Evolutionary conservation across 805 yeast species (phyloP).

Genomic region (Sungouiozyma intestinalis): DNA sequence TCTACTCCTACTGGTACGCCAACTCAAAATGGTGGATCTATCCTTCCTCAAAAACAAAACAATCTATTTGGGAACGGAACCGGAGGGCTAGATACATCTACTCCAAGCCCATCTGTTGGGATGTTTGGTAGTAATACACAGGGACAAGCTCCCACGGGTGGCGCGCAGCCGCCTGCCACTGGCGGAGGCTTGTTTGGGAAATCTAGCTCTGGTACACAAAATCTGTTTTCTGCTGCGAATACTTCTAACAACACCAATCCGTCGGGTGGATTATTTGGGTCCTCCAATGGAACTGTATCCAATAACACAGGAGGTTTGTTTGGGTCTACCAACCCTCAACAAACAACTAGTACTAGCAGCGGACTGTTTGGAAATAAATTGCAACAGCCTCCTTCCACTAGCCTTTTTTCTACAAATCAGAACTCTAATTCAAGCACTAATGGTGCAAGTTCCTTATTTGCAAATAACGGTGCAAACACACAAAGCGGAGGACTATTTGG

Average conservation of each 20-base stretch:
- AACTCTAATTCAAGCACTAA: slow-evolving; percentile 2
- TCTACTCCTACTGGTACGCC: slow-evolving; percentile 29
- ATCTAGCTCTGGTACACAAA: slow-evolving; percentile 5
- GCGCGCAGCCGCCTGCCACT: background rate
- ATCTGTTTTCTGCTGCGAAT: slow-evolving; percentile 20
- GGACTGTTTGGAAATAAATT: slow-evolving; percentile 15
- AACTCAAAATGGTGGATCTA: slow-evolving; percentile 3
- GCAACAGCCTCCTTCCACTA: slow-evolving; percentile 4
- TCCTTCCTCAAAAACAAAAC: slow-evolving; percentile 12
- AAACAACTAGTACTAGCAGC: slow-evolving; percentile 6
- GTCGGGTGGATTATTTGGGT: slow-evolving; percentile 1
- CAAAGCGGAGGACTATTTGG: slow-evolving; percentile 10
- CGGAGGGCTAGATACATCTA: slow-evolving; percentile 12
- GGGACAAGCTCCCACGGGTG: slow-evolving; percentile 6
- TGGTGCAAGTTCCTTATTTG: slow-evolving; percentile 6
- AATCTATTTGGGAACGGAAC: slow-evolving; percentile 16
- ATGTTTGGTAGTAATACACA: slow-evolving; percentile 18
- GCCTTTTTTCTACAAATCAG: slow-evolving; percentile 8
- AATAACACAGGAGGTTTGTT: slow-evolving; percentile 17
- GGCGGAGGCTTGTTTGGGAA: slow-evolving; percentile 14
- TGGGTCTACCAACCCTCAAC: slow-evolving; percentile 7
- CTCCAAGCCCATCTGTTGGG: slow-evolving; percentile 26
- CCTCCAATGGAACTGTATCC: slow-evolving; percentile 4
- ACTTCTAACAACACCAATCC: slow-evolving; percentile 8
- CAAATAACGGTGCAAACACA: slow-evolving; percentile 2